phyloP scores from a whole-genome alignment of 306 rosid genomes.

The Leucaena leucocephala region DNA sequence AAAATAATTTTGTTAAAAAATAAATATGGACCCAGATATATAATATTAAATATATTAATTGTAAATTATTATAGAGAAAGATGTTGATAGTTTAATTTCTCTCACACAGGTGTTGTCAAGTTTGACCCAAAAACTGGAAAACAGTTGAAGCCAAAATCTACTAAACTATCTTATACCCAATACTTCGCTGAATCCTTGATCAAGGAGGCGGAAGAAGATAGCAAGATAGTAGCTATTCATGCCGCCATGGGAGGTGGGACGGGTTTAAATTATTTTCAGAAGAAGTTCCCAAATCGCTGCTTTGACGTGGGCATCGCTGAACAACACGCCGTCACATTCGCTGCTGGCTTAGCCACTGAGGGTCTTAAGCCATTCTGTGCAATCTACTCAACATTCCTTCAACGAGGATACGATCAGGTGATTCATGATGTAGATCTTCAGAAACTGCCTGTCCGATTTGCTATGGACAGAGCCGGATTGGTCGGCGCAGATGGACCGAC shows the following conservation, averaged over 20 bases:
- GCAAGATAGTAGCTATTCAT: conserved; percentile 69
- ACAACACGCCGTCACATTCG: conserved; percentile 83
- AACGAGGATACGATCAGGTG: conserved; percentile 86
- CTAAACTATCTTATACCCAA: conserved; percentile 63
- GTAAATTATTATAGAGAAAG: too few relatives aligned
- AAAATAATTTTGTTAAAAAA: too few relatives aligned
- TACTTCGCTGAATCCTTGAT: conserved; percentile 76
- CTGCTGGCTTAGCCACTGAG: conserved; percentile 80
- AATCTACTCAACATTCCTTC: conserved; percentile 79
- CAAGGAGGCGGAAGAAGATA: conserved; percentile 74
- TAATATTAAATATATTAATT: too few relatives aligned
- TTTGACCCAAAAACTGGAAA: conserved; percentile 69
- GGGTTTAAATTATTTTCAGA: conserved; percentile 79
- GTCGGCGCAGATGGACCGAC: conserved; percentile 92
- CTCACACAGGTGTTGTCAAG: conserved; percentile 52
- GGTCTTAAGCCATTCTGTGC: conserved; percentile 88
- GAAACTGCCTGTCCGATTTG: conserved; percentile 76
- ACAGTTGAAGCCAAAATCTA: conserved; percentile 62
- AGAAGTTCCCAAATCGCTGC: conserved; percentile 70
- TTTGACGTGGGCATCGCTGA: conserved; percentile 86
- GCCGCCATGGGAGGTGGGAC: conserved; percentile 93
- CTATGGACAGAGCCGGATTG: conserved; percentile 78
- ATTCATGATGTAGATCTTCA: conserved; percentile 84
- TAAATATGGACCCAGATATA: too few relatives aligned
- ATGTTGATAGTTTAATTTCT: too few relatives aligned